phyloP scores from a whole-genome alignment of 768 basidiomycete genomes.

The Rhodotorula taiwanensis region DNA sequence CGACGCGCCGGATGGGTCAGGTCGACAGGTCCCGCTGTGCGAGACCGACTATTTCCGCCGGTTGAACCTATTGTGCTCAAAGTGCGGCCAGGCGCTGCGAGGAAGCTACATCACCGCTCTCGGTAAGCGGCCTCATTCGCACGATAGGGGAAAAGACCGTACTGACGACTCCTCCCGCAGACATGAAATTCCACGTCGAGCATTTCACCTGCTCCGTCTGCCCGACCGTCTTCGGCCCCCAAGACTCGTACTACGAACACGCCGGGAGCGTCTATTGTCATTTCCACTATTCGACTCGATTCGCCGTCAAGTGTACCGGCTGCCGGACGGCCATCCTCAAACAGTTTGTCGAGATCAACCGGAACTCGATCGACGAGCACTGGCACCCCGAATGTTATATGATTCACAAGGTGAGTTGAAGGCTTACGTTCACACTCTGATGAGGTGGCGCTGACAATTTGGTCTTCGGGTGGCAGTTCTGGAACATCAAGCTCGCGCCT shows the following conservation, averaged over 20 bases:
- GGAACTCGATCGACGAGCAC: constrained; percentile 95
- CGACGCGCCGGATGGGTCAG: constrained; percentile 60
- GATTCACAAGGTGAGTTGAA: constrained; percentile 89
- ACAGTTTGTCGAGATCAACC: constrained; percentile 98
- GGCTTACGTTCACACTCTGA: too few relatives aligned
- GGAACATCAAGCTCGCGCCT: constrained; percentile 78
- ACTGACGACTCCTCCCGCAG: constrained; percentile 47
- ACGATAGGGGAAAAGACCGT: too few relatives aligned
- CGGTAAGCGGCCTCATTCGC: constrained; percentile 59
- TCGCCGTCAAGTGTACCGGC: constrained; percentile 96
- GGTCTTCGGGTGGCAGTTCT: constrained; percentile 58
- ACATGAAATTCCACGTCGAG: constrained; percentile 98
- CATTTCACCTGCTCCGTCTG: constrained; percentile 98
- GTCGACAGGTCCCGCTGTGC: constrained; percentile 83
- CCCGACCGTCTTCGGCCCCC: constrained; percentile 89
- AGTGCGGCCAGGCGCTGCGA: constrained; percentile 86
- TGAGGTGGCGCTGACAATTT: background rate
- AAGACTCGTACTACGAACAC: constrained; percentile 99
- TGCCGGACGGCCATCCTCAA: constrained; percentile 96
- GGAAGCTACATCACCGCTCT: constrained; percentile 99
- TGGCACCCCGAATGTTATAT: constrained; percentile 99
- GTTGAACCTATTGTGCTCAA: constrained; percentile 89
- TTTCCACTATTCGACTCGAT: constrained; percentile 97
- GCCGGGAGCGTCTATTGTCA: constrained; percentile 97
- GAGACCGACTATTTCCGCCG: constrained; percentile 97